A percentile compares a stretch with the other conserved stretches of the same genome.
Conservation (phyloP, 495 filamentous ascomycete genomes). For the Penicillium tannophilum region DNA sequence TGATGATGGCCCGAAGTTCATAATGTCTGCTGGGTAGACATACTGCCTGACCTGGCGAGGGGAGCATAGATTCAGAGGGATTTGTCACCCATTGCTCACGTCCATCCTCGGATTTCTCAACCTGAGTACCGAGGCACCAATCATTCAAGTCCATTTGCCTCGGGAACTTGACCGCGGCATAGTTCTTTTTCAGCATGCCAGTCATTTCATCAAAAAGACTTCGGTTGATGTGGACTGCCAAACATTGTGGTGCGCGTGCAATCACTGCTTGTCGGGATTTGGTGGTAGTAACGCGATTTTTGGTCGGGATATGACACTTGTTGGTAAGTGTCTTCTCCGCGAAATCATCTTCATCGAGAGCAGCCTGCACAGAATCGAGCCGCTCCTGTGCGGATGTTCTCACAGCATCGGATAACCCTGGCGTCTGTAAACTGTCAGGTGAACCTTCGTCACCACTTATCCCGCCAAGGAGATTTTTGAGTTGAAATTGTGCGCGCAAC, state of each 20-base stretch:
- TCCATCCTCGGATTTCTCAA: conserved; percentile 31
- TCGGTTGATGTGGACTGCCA: conserved; percentile 87
- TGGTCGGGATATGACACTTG: conserved; percentile 72
- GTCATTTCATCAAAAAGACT: conserved; percentile 86
- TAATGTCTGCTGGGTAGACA: conserved; percentile 60
- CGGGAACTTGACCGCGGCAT: conserved; percentile 75
- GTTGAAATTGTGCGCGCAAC: conserved; percentile 51
- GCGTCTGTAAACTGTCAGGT: conserved; percentile 20
- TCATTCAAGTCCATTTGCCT: conserved; percentile 67
- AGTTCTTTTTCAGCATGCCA: conserved; percentile 78
- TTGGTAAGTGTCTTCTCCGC: conserved; percentile 71
- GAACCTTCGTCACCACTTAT: conserved; percentile 32
- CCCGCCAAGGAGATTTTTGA: conserved; percentile 47
- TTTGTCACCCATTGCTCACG: conserved; percentile 68
- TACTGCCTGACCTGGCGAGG: conserved; percentile 40
- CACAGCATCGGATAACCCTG: conserved; percentile 34
- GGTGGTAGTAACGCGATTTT: conserved; percentile 65
- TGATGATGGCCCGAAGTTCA: conserved; percentile 80
- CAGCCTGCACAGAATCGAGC: conserved; percentile 63
- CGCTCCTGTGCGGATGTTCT: conserved; percentile 45
- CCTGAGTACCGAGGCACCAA: conserved; percentile 70
- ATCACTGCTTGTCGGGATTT: conserved; percentile 91
- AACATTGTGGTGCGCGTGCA: conserved; percentile 72
- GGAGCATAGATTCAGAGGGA: conserved; percentile 69
- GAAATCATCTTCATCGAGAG: conserved; percentile 78